Base-by-base conservation (phyloP, 1,284 basidiomycete species). In the Trametes sp. region DNA sequence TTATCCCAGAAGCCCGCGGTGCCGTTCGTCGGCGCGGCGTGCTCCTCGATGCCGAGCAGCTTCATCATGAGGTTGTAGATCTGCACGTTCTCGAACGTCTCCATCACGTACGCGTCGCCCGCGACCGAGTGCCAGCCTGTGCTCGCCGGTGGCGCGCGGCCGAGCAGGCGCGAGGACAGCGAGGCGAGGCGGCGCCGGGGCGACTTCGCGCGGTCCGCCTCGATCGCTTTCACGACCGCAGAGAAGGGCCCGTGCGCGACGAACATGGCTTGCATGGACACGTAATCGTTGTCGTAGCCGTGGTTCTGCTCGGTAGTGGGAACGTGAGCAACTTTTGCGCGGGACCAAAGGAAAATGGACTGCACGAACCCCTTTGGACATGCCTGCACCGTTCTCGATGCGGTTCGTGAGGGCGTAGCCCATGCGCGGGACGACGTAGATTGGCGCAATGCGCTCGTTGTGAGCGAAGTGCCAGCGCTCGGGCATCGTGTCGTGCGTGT, bases 171-270 rank as follows among this genome's bases (percentile, higher is more conserved):
- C 78, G 66, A 29, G 68, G 70, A 35, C 74, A 79, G 67, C 31
- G 68, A 70, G 38, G 49, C 44, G 38, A 62, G 33, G 8, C 61
- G 60, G 24, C 60, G 57, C 23, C 33, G 64, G 54, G 33, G 65
- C 16, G 58, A 46, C 44, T 58, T 55, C 7, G 70, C 56, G 44
- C 74, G 75, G 57, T 68, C 70, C 41, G 77, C 78, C 67, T 84
- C 81, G 54, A 84, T 73, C 2, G 81, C 78, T 74, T 93, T 94
- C 59, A 87, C 82, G 54, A 84, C 82, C 5, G 84, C 75, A 13
- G 91, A 88, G 72, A 95, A 95, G 0, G 95, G 94, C 1, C 95
- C 95, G 71, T 93, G 90, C 2, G 93, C 93, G 64, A 96, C 89
- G 75, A 97, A 96, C 75, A 94, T 90, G 0, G 94, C 94, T 59